Percentiles rank a stretch among this genome's conserved stretches.
phyloP scores from a whole-genome alignment of 2,329 filamentous ascomycete genomes.

The Fusarium protoensiforme region DNA sequence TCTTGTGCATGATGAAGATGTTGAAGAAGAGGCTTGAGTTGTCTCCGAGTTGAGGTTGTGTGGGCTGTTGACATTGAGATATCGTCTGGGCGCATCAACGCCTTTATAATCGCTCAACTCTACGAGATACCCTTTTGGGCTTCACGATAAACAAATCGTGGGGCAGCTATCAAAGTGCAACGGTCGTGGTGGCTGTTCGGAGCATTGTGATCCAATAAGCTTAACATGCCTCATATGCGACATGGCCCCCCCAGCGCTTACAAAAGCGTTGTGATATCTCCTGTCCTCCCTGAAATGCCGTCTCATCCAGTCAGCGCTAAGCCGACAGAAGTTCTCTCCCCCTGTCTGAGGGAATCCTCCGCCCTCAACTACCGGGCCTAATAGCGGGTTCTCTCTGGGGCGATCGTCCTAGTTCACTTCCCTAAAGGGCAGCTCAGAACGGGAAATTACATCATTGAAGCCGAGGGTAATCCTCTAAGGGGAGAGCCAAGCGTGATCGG shows the following conservation, averaged over 20 bases:
- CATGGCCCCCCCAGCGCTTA: neutral
- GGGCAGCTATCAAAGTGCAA: neutral
- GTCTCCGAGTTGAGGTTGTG: neutral
- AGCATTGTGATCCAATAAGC: neutral
- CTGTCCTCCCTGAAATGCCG: neutral
- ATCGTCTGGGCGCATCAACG: too few species aligned
- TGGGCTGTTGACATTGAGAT: neutral
- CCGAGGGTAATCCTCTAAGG: neutral
- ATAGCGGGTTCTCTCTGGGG: neutral
- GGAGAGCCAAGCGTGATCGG: constrained; percentile 20
- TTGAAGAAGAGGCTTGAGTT: neutral
- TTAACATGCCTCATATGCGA: neutral
- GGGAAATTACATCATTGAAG: constrained; percentile 9
- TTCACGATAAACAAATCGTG: neutral
- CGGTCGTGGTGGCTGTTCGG: neutral
- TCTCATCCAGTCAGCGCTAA: neutral
- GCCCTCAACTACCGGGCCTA: neutral
- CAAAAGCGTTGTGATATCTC: neutral
- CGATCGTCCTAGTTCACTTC: neutral
- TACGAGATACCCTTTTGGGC: neutral
- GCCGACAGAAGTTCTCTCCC: neutral
- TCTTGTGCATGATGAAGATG: constrained; percentile 25
- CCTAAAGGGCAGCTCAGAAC: neutral
- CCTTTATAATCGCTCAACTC: neutral
- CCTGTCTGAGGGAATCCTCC: constrained; percentile 2